Conservation (phyloP, 2,329 filamentous ascomycete species). For the Venturia oleaginea region DNA sequence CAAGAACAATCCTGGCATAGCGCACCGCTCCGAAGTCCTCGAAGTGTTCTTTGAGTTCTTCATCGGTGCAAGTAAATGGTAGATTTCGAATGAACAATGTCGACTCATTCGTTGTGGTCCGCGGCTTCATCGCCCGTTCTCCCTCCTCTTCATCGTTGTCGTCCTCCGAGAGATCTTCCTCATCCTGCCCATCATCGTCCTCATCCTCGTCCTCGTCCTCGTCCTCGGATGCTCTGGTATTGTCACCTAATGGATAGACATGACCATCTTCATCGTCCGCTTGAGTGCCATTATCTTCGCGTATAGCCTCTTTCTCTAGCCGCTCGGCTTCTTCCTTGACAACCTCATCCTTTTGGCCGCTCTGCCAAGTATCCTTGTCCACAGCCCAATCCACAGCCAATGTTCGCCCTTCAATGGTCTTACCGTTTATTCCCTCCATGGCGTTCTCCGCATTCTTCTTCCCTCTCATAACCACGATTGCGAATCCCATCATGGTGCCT, state of each 20-base stretch:
- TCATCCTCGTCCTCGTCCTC: constrained; percentile 21
- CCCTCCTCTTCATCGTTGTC: constrained; percentile 36
- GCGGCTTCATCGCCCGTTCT: constrained; percentile 29
- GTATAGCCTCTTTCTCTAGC: constrained; percentile 16
- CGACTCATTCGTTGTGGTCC: constrained; percentile 27
- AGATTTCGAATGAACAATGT: constrained; percentile 92
- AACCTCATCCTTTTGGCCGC: constrained; percentile 34
- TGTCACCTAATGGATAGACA: constrained; percentile 31
- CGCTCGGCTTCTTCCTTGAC: constrained; percentile 26
- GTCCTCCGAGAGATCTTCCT: constrained; percentile 37
- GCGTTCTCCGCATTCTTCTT: constrained; percentile 88
- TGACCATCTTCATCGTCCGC: constrained; percentile 33
- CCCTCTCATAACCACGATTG: constrained; percentile 81
- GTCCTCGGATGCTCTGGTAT: constrained; percentile 16
- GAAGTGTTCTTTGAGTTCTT: constrained; percentile 77
- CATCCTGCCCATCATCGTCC: constrained; percentile 30
- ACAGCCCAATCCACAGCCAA: constrained; percentile 96
- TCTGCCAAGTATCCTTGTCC: constrained; percentile 78
- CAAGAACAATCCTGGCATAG: constrained; percentile 86
- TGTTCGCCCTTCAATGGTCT: constrained; percentile 75
- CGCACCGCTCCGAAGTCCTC: constrained; percentile 76
- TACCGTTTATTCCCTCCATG: constrained; percentile 77
- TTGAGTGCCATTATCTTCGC: constrained; percentile 34
- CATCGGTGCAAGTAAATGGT: constrained; percentile 79
- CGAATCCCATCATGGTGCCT: constrained; percentile 60